Evolutionary conservation across 495 filamentous ascomycete genomes (phyloP).

Genomic region (Friedmanniomyces endolithicus): DNA sequence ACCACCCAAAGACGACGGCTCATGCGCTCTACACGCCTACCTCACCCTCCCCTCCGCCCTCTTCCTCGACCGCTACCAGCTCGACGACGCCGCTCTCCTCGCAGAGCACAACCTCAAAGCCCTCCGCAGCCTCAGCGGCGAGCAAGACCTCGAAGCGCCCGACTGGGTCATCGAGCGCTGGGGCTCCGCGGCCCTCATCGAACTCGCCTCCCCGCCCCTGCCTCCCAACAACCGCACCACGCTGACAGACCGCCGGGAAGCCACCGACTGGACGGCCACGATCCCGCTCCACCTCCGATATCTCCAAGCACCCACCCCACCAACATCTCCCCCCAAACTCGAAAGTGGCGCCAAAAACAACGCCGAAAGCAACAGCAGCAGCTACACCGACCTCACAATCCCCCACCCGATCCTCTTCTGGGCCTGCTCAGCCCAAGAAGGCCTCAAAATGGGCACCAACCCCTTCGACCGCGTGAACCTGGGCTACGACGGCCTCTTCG

Average conservation of each 20-base stretch:
- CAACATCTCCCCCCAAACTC: neutral
- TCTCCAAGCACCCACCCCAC: slow-evolving; percentile 36
- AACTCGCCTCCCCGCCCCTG: slow-evolving; percentile 46
- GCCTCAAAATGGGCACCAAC: slow-evolving; percentile 56
- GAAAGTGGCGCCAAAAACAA: neutral
- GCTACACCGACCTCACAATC: slow-evolving; percentile 34
- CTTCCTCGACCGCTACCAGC: slow-evolving; percentile 80
- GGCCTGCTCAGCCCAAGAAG: slow-evolving; percentile 71
- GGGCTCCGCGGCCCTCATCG: slow-evolving; percentile 69
- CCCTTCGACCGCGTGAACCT: slow-evolving; percentile 77
- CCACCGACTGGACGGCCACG: slow-evolving; percentile 49
- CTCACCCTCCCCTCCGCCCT: slow-evolving; percentile 72
- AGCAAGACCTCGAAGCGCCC: slow-evolving; percentile 87
- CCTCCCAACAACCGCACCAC: no score
- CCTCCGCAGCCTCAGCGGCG: slow-evolving; percentile 57
- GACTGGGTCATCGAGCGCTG: slow-evolving; percentile 64
- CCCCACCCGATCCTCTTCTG: slow-evolving; percentile 82
- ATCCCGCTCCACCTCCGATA: slow-evolving; percentile 87
- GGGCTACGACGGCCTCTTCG: slow-evolving; percentile 81
- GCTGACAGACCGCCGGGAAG: no score
- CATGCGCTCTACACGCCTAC: slow-evolving; percentile 68
- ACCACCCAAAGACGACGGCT: slow-evolving; percentile 25
- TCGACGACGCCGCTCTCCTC: slow-evolving; percentile 60
- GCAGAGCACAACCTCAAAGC: slow-evolving; percentile 59
- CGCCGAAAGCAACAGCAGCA: neutral